Conservation (phyloP, 345 rosid species). For the Microthlaspi erraticum region DNA sequence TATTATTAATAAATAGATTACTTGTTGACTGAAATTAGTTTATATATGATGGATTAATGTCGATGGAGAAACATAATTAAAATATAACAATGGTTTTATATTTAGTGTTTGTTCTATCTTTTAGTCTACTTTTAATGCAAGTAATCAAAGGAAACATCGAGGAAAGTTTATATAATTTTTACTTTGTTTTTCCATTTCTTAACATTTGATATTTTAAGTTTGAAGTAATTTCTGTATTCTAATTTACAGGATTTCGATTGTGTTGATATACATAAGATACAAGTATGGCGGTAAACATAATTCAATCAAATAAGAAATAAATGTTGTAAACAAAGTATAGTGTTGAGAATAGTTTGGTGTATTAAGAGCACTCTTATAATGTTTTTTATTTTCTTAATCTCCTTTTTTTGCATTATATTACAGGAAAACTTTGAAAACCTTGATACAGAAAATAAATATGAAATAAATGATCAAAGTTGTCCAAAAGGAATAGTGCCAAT, state of each 20-base stretch:
- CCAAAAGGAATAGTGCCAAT: slow-evolving; percentile 31
- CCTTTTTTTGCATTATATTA: background rate
- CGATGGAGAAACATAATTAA: background rate
- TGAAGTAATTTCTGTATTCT: background rate
- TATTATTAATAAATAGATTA: no score
- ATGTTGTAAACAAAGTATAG: background rate
- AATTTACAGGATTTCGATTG: slow-evolving; percentile 20
- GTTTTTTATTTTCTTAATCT: background rate
- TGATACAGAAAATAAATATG: background rate
- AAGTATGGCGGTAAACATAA: background rate
- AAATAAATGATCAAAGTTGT: background rate
- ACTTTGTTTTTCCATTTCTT: background rate
- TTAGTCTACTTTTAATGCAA: background rate
- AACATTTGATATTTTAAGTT: background rate
- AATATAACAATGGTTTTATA: background rate
- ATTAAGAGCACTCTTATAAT: background rate
- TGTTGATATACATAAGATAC: slow-evolving; percentile 31
- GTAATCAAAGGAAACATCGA: background rate
- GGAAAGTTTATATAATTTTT: background rate
- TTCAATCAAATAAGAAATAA: background rate
- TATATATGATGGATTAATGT: background rate
- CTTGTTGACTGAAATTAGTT: background rate
- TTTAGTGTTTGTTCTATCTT: background rate
- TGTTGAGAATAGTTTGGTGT: background rate
- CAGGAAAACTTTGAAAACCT: background rate